Conservation (phyloP, 1,284 basidiomycete species). For the Ganoderma lucidum region DNA sequence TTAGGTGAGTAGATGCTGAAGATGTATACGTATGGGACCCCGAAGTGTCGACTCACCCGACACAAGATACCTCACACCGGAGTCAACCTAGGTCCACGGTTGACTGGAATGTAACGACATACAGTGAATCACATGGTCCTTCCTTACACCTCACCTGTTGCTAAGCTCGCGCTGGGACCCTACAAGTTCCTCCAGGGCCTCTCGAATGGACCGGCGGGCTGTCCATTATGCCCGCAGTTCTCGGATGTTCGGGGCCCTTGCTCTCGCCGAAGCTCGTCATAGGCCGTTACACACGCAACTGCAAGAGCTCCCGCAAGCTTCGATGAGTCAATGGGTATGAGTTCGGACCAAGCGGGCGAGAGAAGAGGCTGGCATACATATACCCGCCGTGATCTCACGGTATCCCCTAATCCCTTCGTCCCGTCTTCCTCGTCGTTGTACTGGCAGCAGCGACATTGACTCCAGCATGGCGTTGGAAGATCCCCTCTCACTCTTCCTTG, state of each 20-base stretch:
- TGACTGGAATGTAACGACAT: too few relatives aligned
- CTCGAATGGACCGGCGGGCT: too few relatives aligned
- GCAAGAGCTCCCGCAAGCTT: not conserved
- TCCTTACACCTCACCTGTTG: not conserved
- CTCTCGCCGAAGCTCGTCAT: not conserved
- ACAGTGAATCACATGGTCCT: not conserved
- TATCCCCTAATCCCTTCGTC: not conserved
- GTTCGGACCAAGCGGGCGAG: not conserved
- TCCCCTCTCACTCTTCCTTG: not conserved
- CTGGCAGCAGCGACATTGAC: not conserved
- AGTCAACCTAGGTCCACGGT: too few relatives aligned
- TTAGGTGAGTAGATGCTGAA: too few relatives aligned
- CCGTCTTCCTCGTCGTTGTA: not conserved
- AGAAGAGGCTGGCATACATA: not conserved
- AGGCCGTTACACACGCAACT: not conserved
- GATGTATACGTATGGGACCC: too few relatives aligned
- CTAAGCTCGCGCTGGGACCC: not conserved
- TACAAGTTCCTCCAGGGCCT: too few relatives aligned
- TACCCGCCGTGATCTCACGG: not conserved
- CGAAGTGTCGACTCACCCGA: too few relatives aligned
- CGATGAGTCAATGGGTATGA: not conserved
- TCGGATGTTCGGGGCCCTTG: not conserved
- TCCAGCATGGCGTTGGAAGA: constrained; percentile 8
- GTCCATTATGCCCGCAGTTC: not conserved
- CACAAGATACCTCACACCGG: too few relatives aligned